Percentiles rank a stretch among this genome's conserved stretches.
phyloP scores from a whole-genome alignment of 257 asterid genomes.

The Solanum pimpinellifolium region DNA sequence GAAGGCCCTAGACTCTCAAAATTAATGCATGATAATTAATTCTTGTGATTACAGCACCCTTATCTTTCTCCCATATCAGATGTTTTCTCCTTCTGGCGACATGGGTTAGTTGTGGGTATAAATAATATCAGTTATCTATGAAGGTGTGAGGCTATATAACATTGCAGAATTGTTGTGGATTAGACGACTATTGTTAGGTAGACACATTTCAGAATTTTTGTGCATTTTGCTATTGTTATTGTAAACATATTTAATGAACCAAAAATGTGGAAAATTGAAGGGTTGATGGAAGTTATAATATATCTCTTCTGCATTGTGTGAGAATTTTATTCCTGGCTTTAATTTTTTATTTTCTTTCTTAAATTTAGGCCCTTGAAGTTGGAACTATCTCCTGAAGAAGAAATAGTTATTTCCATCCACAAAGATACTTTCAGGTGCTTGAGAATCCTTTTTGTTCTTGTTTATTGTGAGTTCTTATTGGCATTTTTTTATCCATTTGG shows the following conservation, averaged over 20 bases:
- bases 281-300: background rate
- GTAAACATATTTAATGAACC: background rate
- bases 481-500: background rate
- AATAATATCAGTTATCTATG: background rate
- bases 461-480: background rate
- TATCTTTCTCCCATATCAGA: background rate
- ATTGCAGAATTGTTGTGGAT: background rate
- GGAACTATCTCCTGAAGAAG: slow-evolving; percentile 96
- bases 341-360: background rate
- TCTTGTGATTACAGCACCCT: background rate
- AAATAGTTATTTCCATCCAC: slow-evolving; percentile 84
- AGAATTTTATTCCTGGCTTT: slow-evolving; percentile 4
- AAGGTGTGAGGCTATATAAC: background rate
- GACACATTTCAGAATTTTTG: background rate
- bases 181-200: background rate
- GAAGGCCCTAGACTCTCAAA: background rate
- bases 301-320: background rate
- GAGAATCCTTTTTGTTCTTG: slow-evolving; percentile 2
- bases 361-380: slow-evolving; percentile 59
- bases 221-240: background rate
- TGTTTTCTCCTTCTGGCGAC: background rate
- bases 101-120: background rate
- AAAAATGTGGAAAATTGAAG: background rate
- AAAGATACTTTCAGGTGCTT: slow-evolving; percentile 71
- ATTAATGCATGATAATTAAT: too few species aligned